phyloP scores from a whole-genome alignment of 352 stramenopile species.

The Phytophthora pini region DNA sequence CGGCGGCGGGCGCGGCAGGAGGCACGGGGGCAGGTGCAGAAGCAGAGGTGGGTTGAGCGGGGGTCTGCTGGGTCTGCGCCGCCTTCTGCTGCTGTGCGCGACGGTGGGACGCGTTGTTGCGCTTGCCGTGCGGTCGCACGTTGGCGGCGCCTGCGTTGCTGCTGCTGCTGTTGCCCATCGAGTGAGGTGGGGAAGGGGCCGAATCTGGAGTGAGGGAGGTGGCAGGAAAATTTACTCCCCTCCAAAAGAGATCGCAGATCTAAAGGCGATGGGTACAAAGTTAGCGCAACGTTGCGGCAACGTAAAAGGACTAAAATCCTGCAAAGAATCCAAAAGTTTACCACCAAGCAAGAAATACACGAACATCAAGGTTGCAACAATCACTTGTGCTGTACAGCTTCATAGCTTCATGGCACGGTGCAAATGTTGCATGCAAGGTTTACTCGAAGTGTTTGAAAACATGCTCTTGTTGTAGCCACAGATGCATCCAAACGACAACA shows the following conservation, averaged over 20 bases:
- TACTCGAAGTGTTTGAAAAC: no score
- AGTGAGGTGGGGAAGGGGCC: not conserved
- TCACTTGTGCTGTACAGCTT: no score
- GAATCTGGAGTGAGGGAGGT: slow-evolving; percentile 31
- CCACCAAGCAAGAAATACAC: not conserved
- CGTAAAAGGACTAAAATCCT: slow-evolving; percentile 17
- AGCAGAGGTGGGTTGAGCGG: slow-evolving; percentile 12
- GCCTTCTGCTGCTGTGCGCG: slow-evolving; percentile 51
- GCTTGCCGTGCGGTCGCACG: slow-evolving; percentile 45
- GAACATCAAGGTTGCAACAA: no score
- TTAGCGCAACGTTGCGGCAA: slow-evolving; percentile 9
- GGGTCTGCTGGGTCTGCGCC: slow-evolving; percentile 24
- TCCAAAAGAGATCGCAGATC: slow-evolving; percentile 3
- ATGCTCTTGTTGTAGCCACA: no score
- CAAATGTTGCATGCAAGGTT: no score
- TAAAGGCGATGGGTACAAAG: slow-evolving; percentile 25
- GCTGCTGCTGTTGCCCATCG: slow-evolving; percentile 80
- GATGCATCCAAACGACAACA: no score
- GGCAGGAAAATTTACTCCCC: not conserved
- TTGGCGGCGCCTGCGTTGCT: slow-evolving; percentile 44
- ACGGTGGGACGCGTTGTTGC: slow-evolving; percentile 51
- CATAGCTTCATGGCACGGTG: no score
- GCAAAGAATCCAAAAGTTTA: slow-evolving; percentile 12
- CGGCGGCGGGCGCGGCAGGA: slow-evolving; percentile 31
- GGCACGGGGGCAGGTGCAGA: slow-evolving; percentile 28